Evolutionary conservation across 495 filamentous ascomycete species (phyloP), one percentile per base, ranked within the genome.

Genomic region (Neurospora sp.): DNA sequence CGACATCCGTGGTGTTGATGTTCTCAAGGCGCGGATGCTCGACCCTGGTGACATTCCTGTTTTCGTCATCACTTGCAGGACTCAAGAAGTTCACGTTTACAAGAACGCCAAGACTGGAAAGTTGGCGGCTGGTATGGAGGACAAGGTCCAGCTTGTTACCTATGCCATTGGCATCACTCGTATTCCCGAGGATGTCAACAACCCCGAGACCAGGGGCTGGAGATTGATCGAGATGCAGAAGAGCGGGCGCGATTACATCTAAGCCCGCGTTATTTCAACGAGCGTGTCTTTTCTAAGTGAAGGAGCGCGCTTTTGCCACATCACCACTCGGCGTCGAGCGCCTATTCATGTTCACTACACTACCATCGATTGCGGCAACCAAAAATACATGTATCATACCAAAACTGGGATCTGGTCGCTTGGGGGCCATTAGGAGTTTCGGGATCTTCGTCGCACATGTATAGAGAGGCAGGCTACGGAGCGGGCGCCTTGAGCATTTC

Each of bases 71-170:
- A 96, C 93, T 59, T 97, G 94, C 82, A 88, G 94, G 42, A 97
- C 96, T n/a, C 96, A 99, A 80, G 96, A 99, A 80, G 94, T 98
- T 9, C 96, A 99, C 80, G 94, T 97, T 18, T 99, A 97, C 84
- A 88, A 91, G 48, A 96, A 98, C 76, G 88, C 90, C 44, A 98
- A 99, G 86, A 92, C 92, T 0, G 88, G 89, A 72, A 86, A 97
- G 77, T 88, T 99, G 48, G 94, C 94, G 23, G 96, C 96, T n/a
- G 96, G 96, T 39, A 97, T 97, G 93, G 96, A 99, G 81, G 96
- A 99, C 83, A 94, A 92, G 83, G 96, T 99, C 39, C 95, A 98
- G 81, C 91, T 96, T 73, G 96, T 99, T 75, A 98, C 96, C 1
- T 99, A 99, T 77, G 96, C 94, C 59, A 98, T 99, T 76, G 96